Percentiles rank a stretch among this genome's conserved stretches.
phyloP scores from a whole-genome alignment of 2,329 filamentous ascomycete genomes.

The Helotiales sp. region DNA sequence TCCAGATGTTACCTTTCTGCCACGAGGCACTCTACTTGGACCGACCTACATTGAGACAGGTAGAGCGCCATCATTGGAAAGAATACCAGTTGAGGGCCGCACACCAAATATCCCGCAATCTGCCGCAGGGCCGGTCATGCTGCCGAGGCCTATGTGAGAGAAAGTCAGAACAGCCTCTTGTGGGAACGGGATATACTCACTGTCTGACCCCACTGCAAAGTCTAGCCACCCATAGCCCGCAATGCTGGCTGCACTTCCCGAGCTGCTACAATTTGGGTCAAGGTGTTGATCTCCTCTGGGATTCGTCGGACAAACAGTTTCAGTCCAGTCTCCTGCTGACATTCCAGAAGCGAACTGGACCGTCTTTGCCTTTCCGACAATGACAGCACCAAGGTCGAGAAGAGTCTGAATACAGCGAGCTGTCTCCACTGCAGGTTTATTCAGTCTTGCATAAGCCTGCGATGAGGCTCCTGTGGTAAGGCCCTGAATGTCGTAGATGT shows the following conservation, averaged over 20 bases:
- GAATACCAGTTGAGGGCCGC: slow-evolving; percentile 16
- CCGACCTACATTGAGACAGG: slow-evolving; percentile 22
- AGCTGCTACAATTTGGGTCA: slow-evolving; percentile 52
- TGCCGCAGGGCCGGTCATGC: slow-evolving; percentile 31
- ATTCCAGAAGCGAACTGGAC: slow-evolving; percentile 49
- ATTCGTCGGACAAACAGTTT: slow-evolving; percentile 47
- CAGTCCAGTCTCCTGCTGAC: slow-evolving; percentile 49
- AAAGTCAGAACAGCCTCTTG: neutral
- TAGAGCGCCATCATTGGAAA: slow-evolving; percentile 24
- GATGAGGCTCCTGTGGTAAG: slow-evolving; percentile 61
- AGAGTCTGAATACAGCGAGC: slow-evolving; percentile 58
- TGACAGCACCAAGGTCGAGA: slow-evolving; percentile 61
- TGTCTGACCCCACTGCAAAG: slow-evolving; percentile 54
- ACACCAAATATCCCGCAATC: slow-evolving; percentile 29
- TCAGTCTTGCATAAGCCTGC: slow-evolving; percentile 58
- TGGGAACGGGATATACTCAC: slow-evolving; percentile 13
- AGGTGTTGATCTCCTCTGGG: slow-evolving; percentile 53
- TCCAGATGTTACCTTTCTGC: neutral
- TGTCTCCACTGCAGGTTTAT: slow-evolving; percentile 51
- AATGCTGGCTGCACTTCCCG: slow-evolving; percentile 49
- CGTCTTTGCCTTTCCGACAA: slow-evolving; percentile 58
- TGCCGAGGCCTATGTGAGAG: slow-evolving; percentile 41
- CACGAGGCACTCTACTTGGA: too few relatives aligned
- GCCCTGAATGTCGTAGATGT: slow-evolving; percentile 63
- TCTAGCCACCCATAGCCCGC: slow-evolving; percentile 55